Evolutionary conservation across 1,284 basidiomycete genomes (phyloP), one percentile per base, ranked within the genome.

Genomic region (Ceratobasidium theobromae): DNA sequence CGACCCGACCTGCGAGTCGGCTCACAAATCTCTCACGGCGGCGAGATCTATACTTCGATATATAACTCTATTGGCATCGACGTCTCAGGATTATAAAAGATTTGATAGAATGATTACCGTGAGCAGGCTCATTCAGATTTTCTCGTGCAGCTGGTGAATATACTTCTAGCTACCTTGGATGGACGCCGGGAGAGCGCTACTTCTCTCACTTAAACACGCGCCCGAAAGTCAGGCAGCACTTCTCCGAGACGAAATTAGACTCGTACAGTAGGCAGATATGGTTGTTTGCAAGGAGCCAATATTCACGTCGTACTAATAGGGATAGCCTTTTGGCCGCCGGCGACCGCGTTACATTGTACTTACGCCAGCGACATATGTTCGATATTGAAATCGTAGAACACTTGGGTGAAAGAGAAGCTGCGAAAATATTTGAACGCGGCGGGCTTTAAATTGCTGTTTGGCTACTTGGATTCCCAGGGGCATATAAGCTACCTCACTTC

Each of bases 1-100:
- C 30, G 57, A 60, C 32, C 57, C 57, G 8, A 51, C 45, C 45
- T 60, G 57, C 32, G 57, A 60, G 25, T 60, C 46, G 3, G 57
- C 57, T 11, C 35, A 48, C 28, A 60, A 49, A 25, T 30, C 32
- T 16, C 57, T 60, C 23, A 21, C 28, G 30, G 45, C 57, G 6
- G 28, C 57, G 4, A 60, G 46, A n/a, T 16, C 57, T 3, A 60
- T 60, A 12, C 21, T 49, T 11, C 43, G 30, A 27, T 60, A 60
- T 28, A 45, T 38, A 3, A 49, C 30, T 14, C 45, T 21, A 3
- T 35, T 60, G 14, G 27, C 35, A 32, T 11, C 57, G 1, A 46
- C 57, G 14, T 46, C 57, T 6, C 51, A 32, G 43, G 57, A 60
- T 27, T 35, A n/a, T 35, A 30, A 18, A 1, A 43, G 43, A 1